Base-by-base conservation (phyloP, 495 filamentous ascomycete genomes). In the Recurvomyces mirabilis region DNA sequence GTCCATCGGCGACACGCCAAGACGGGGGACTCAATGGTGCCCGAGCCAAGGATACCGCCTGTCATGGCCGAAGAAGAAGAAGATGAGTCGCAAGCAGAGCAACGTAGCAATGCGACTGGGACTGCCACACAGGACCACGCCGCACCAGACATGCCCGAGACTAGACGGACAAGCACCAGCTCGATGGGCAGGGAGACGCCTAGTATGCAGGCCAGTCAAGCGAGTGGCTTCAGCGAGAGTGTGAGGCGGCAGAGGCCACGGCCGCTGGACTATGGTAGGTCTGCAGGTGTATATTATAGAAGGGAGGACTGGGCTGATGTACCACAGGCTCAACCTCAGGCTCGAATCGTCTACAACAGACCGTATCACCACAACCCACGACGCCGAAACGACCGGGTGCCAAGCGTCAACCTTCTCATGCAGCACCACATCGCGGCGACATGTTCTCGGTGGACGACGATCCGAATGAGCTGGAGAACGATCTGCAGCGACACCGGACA, bases 381-480 rank as follows among this genome's bases (percentile, higher is more conserved):
- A 55, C 87, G 85, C 58, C 84, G 83, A 11, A 57, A 71, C 18
- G 73, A 87, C 62, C 39, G 12, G 24, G 15, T 6, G 57, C 74
- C 32, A 81, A 84, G 40, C 74, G 84, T 36, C 69, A 77, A 49
- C 84, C 86, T 22, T 82, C 81, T n/a, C 81, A 78, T 7, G 71
- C 77, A 46, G 70, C 73, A 13, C 87, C 85, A 14, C 77, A 88
- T 52, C 79, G 81, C 49, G 82, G 87, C 12, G 84, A 86, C 58
- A 77, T 85, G 49, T 99, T 95, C 62, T 94, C 88, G 7, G 87
- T 85, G 17, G 91, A 99, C 54, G 91, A 99, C 61, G 87, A 84
- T 60, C 72, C 80, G 18, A 70, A 75, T 35, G 91, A 99, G 62
- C 78, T 94, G 20, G 83, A 91, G 57, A 68, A 63, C 22, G 78